Evolutionary conservation across 495 filamentous ascomycete species (phyloP), one percentile per base, ranked within the genome.

Genomic region (Echria macrotheca): DNA sequence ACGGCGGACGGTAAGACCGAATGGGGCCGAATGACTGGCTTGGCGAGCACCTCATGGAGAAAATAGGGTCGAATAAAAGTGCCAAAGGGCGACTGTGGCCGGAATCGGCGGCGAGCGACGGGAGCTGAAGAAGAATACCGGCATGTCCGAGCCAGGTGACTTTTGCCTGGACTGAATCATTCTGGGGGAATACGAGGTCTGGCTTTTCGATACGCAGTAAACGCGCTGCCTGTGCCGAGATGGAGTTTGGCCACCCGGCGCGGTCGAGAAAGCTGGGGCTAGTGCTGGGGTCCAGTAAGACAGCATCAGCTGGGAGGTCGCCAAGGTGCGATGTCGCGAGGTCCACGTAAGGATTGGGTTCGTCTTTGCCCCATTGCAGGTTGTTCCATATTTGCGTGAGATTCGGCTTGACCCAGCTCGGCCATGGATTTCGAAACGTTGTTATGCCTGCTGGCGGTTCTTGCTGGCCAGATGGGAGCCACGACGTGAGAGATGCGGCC

Each of bases 341-440:
- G 11, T 50, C 47, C 8, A 62, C 31, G 14, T 37, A 60, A 4
- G 48, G 47, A n/a, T 61, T 55, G 9, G 33, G 46, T 0, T 44
- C 17, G 18, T 60, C 56, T 0, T 52, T 45, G 14, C 63, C 58
- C 63, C 63, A 66, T 19, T 45, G 33, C 3, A 64, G 44, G 14
- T 44, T 53, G 17, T 49, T 28, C 43, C 68, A 70, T 23, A 59
- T 21, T 22, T 66, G 49, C 2, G 59, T 18, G 9, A 37, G 41
- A 0, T 61, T 59, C 0, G 61, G 63, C 18, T 57, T 61, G 23
- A 60, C 50, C 57, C 65, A 74, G 21, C 74, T 78, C 0, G 74
- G 72, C 77, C 77, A 81, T 1, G 77, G 77, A 45, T 80, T 81
- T 11, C 57, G 58, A 53, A 81, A 81, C 0, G 11, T n/a, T n/a